These are phyloP conservation scores for Rutstroemia sp. DNA, from an alignment of 2,329 filamentous ascomycete species.

Conservation along the genomic window DNA sequence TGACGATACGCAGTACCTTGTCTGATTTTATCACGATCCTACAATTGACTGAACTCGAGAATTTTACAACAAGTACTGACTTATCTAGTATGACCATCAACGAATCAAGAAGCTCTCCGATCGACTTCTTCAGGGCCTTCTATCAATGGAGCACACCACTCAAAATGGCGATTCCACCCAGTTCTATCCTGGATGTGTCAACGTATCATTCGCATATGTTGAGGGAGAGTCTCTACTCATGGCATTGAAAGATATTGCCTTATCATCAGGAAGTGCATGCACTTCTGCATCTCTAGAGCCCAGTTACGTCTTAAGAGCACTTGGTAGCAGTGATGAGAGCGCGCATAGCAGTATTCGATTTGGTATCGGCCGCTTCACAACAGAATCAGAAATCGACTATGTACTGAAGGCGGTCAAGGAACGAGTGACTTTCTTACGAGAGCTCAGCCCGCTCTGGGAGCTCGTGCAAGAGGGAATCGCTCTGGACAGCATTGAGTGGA, in stretches of 20 bases:
- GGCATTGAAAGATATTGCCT: constrained; percentile 95
- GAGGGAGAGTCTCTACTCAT: constrained; percentile 97
- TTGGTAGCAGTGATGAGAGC: constrained; percentile 95
- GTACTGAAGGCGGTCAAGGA: constrained; percentile 90
- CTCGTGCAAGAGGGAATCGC: constrained; percentile 95
- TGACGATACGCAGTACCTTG: constrained; percentile 29
- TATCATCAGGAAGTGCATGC: constrained; percentile 94
- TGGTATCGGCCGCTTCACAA: constrained; percentile 94
- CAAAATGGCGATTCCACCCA: constrained; percentile 78
- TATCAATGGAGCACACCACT: constrained; percentile 83
- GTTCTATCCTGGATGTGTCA: constrained; percentile 95
- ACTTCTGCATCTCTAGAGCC: constrained; percentile 95
- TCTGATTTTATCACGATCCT: constrained; percentile 18
- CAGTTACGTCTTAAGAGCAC: constrained; percentile 87
- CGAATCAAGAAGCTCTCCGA: constrained; percentile 78
- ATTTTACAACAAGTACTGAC: constrained; percentile 17
- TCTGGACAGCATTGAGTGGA: constrained; percentile 95
- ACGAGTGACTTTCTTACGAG: constrained; percentile 84
- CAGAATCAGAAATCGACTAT: constrained; percentile 92
- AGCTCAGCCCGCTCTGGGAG: constrained; percentile 95
- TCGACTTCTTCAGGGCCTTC: constrained; percentile 71
- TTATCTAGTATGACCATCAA: constrained; percentile 75
- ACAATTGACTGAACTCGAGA: constrained; percentile 21
- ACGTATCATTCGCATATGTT: constrained; percentile 96
- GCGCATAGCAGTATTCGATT: constrained; percentile 98